Evolutionary conservation across 116 monocot genomes (phyloP).

Genomic region (Iris pallida): DNA sequence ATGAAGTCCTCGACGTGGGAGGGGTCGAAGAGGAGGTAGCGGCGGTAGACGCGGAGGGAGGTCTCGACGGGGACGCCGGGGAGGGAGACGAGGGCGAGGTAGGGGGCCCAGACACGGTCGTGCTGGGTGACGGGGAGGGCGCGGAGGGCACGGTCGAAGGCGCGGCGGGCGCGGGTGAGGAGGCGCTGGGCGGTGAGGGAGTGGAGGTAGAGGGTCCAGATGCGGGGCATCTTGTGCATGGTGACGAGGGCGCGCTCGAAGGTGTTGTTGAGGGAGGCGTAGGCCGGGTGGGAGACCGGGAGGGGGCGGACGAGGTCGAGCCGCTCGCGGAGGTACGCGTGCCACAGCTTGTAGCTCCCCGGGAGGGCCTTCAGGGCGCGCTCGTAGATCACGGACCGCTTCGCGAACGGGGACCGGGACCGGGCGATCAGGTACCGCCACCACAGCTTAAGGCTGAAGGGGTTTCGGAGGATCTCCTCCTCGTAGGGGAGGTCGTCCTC

Average conservation of each 20-base stretch:
- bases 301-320: constrained; percentile 57
- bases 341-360: constrained; percentile 93
- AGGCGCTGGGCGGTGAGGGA: constrained; percentile 64
- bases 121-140: constrained; percentile 92
- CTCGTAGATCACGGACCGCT: constrained; percentile 84
- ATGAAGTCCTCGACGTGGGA: constrained; percentile 94
- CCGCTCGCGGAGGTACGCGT: constrained; percentile 82
- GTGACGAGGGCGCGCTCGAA: constrained; percentile 94
- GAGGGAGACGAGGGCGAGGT: constrained; percentile 60
- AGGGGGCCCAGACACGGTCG: constrained; percentile 86
- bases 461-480: constrained; percentile 90
- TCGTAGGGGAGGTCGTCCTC: constrained; percentile 80
- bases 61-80: constrained; percentile 78
- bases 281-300: constrained; percentile 55
- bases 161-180: constrained; percentile 51
- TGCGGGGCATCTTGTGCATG: constrained; percentile 79
- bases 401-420: constrained; percentile 59
- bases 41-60: constrained; percentile 66
- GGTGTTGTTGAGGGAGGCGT: constrained; percentile 76
- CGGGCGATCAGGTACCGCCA: constrained; percentile 87
- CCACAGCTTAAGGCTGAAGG: constrained; percentile 83
- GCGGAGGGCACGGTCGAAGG: constrained; percentile 79
- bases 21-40: constrained; percentile 80
- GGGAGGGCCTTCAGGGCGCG: constrained; percentile 90
- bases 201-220: constrained; percentile 79